Evolutionary conservation across 75 land plant species (phyloP), one percentile per base, ranked within the genome.

Genomic region (Azolla pinnata): DNA sequence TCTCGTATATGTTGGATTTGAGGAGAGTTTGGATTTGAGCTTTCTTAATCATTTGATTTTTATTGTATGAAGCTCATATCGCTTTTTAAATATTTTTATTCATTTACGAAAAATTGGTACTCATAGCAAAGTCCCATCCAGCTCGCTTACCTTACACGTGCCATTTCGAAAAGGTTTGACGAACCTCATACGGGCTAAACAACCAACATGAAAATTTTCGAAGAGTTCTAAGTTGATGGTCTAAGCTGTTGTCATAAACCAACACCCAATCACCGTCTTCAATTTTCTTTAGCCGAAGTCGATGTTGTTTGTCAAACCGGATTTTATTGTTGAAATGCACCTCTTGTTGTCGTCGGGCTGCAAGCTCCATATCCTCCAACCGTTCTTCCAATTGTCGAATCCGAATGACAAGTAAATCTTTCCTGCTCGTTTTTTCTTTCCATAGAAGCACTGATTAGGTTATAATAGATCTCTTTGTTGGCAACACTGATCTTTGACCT

Each of bases 181-280:
- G n/a, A 46, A 46, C 49, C n/a, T 18, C 14, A 14, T 46, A 46
- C 2, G 49, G 49, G n/a, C 17, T 3, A 17, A 46, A 46, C 49
- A 4, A 46, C 2, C 23, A 2, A 18, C 21, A 18, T 4, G 14
- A 2, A 2, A 46, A 2, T 14, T 46, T 46, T 4, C 17, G 2
- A 3, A 4, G 2, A 18, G 49, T 23, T 18, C 2, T 17, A 23
- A 18, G 14, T 46, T 46, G 49, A 14, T 4, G n/a, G 21, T 46
- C 49, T 2, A 46, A 14, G 21, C 12, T 46, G 2, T 4, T 14
- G 17, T 46, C 49, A 14, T 46, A 46, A 2, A 46, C 49, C 4
- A 14, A 17, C 21, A 46, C 49, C 49, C 49, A 46, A 46, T 46
- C 49, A 46, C 49, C 49, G 21, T 17, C 17, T 17, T 46, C 49